phyloP scores from a whole-genome alignment of 2,329 filamentous ascomycete genomes.

The Corinectria fuckeliana region DNA sequence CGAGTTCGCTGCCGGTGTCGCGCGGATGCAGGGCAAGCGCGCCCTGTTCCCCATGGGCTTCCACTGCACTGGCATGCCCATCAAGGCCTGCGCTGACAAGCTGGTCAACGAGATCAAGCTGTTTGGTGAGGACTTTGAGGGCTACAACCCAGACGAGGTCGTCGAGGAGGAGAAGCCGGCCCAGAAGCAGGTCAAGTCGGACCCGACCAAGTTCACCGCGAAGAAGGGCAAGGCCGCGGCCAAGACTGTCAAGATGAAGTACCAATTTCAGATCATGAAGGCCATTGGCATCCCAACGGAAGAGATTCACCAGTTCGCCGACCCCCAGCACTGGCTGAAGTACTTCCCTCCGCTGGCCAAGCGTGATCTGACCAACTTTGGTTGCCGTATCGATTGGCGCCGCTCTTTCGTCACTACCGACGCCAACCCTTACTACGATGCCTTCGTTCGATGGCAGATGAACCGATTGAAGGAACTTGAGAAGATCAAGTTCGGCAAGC shows the following conservation, averaged over 20 bases:
- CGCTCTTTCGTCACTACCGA: conserved; percentile 93
- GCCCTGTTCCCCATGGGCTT: conserved; percentile 90
- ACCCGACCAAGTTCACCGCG: conserved; percentile 88
- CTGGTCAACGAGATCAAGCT: conserved; percentile 85
- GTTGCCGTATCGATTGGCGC: conserved; percentile 90
- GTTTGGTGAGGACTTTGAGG: conserved; percentile 87
- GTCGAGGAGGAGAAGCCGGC: conserved; percentile 60
- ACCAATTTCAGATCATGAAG: conserved; percentile 95
- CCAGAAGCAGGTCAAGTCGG: conserved; percentile 74
- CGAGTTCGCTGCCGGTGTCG: conserved; percentile 88
- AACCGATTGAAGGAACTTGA: conserved; percentile 84
- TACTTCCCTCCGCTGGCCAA: conserved; percentile 73
- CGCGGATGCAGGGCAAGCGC: conserved; percentile 88
- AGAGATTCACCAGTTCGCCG: conserved; percentile 92
- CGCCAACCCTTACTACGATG: conserved; percentile 95
- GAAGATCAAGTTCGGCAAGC: conserved; percentile 92
- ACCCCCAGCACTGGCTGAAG: conserved; percentile 89
- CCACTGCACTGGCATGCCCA: conserved; percentile 94
- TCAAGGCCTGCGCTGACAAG: conserved; percentile 97
- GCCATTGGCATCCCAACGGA: conserved; percentile 85
- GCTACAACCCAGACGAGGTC: conserved; percentile 69
- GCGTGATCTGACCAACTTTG: conserved; percentile 81
- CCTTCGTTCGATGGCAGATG: conserved; percentile 98
- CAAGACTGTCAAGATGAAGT: conserved; percentile 92
- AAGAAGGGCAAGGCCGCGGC: conserved; percentile 92